phyloP scores from a whole-genome alignment of 2,329 filamentous ascomycete genomes.

The Talaromyces marneffei region DNA sequence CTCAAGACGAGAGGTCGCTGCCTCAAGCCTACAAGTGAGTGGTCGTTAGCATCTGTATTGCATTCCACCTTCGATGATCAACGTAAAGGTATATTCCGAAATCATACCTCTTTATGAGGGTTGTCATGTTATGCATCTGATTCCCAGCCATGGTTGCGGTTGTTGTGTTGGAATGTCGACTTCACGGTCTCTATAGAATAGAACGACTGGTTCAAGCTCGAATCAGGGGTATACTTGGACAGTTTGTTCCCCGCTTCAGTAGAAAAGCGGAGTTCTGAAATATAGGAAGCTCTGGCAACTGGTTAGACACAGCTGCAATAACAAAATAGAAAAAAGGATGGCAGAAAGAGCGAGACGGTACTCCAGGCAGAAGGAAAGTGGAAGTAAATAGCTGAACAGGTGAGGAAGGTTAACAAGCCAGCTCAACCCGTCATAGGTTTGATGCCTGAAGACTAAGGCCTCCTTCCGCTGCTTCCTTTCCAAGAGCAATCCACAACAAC shows the following conservation, averaged over 20 bases:
- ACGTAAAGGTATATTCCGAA: neutral
- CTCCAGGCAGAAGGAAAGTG: neutral
- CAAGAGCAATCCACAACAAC: no score
- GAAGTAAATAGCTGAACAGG: neutral
- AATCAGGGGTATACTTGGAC: neutral
- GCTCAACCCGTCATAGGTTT: neutral
- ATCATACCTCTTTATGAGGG: slow-evolving; percentile 90
- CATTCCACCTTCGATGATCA: slow-evolving; percentile 2
- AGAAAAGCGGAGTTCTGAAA: neutral
- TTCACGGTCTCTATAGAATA: neutral
- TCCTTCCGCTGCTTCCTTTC: neutral
- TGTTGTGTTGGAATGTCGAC: neutral
- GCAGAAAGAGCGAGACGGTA: neutral
- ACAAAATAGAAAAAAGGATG: neutral
- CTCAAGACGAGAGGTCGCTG: slow-evolving; percentile 90
- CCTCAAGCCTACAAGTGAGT: slow-evolving; percentile 69
- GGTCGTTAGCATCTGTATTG: slow-evolving; percentile 12
- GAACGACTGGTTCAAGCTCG: neutral
- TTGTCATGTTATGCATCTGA: slow-evolving; percentile 95
- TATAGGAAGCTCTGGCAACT: neutral
- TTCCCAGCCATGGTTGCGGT: slow-evolving; percentile 56
- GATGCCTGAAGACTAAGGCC: neutral
- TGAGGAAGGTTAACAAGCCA: no score
- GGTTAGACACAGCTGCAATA: neutral
- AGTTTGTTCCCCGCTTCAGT: neutral